Evolutionary conservation across 495 filamentous ascomycete species (phyloP), one percentile per base, ranked within the genome.

Genomic region (Neurospora intermedia): DNA sequence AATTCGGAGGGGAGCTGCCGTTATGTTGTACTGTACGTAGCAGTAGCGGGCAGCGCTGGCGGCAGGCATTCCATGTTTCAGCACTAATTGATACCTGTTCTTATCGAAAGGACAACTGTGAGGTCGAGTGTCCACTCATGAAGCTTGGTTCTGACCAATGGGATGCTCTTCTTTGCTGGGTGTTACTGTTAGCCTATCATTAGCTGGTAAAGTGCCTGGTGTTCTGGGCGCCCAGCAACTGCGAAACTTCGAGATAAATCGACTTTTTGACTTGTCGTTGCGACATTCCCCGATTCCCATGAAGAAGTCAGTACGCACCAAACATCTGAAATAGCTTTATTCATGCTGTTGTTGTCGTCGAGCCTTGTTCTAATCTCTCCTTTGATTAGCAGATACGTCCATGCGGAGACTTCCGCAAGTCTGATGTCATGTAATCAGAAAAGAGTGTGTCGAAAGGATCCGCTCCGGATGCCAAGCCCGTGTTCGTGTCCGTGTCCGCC

Each of bases 101-200:
- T 76, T 78, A 73, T 59, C 69, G 71, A 78, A 82, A 82, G 80
- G 80, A 82, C 80, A 82, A 73, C 78, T 78, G 76, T 77, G 71
- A 72, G 74, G 54, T 39, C 39, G 39, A 7, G 7, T 66, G 2
- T 66, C 27, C 54, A 38, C 27, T 35, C 7, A 1, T 16, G 23
- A 9, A 35, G 54, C 54, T 10, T 1, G 4, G 6, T 2, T 35
- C 45, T 69, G 45, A 42, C 70, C 70, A 72, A 72, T 72, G 40
- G 27, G 0, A 42, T 8, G 1, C 2, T 9, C 6, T 6, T 35
- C 15, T 4, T 23, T 35, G 40, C 4, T 38, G 35, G 4, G 20
- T 54, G 46, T 54, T 54, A 54, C 20, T 27, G 48, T 59, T 27
- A 59, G 48, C 48, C 48, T 31, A 31, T 62, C 54, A 62, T 62